Evolutionary conservation across 768 basidiomycete species (phyloP), one percentile per base, ranked within the genome.

Genomic region (Suillus alpinus): DNA sequence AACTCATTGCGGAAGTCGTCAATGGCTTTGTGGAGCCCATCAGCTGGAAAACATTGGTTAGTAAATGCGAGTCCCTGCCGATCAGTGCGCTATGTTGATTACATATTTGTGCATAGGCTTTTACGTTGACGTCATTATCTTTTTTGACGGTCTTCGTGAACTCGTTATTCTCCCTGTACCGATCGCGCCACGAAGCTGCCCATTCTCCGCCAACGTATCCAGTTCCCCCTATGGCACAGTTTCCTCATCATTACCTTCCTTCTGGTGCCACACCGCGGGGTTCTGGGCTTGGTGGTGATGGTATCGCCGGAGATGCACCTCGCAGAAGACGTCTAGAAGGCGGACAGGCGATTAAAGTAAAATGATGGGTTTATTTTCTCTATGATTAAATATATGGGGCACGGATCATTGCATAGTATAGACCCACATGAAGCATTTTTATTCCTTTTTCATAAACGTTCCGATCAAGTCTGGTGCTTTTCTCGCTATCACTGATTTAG

Each of bases 21-120:
- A 97, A 98, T 71, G 88, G 93, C 1, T 99, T 99, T 70, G 92
- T 98, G 14, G 96, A 99, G 70, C 91, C 91, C 53, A 95, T 99
- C 75, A 94, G 91, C 72, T 98, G 95, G 94, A 97, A 95, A 78
- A 95, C 95, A 13, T 77, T 98, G 74, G 96, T 93, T 63, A 75
- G 91, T 76, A 32, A 59, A 41, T 57, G 50, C 61, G 23, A 41
- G 52, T 47, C 13, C 31, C 20, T 20, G 34, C 6, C 20, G 39
- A 61, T 36, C 16, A 10, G 14, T 32, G 14, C 4, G 23, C 43
- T 47, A 16, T 59, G 34, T 14, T 55, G 23, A 55, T 55, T 26
- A 55, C 53, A 12, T 49, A 63, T 37, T 43, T 40, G 50, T 36
- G 31, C 31, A 61, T 61, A 92, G 91, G 78, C 80, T 29, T 92